Conservation (phyloP, 73 alveolate species). For the Paramecium caudatum region DNA sequence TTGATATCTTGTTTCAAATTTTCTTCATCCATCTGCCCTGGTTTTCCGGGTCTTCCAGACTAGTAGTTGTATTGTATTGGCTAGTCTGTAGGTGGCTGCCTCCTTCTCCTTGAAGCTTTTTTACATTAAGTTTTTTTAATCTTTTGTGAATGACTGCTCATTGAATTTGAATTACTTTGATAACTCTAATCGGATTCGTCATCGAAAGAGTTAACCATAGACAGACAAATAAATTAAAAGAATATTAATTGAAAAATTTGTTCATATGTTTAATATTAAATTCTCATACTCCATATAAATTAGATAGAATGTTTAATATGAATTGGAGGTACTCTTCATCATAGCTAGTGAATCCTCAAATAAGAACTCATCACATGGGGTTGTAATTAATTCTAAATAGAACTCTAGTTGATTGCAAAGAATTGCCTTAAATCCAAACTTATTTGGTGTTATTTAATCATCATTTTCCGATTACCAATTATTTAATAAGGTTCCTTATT, state of each 20-base stretch:
- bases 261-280: too few relatives aligned
- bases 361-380: constrained; percentile 25
- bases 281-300: background rate
- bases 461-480: constrained; percentile 2
- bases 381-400: constrained; percentile 33
- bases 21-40: background rate
- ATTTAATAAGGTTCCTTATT: constrained; percentile 13
- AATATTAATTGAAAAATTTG: too few relatives aligned
- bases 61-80: too few relatives aligned
- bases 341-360: background rate
- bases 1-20: background rate
- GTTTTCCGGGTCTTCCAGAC: constrained; percentile 25
- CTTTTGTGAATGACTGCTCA: too few relatives aligned
- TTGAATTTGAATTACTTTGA: too few relatives aligned
- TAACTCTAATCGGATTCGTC: too few relatives aligned
- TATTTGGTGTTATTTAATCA: background rate
- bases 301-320: background rate
- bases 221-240: too few relatives aligned
- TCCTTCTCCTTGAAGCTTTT: too few relatives aligned
- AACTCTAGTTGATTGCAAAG: background rate
- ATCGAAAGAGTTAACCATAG: too few relatives aligned
- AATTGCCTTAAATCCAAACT: constrained; percentile 23
- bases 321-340: constrained; percentile 24
- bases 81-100: too few relatives aligned
- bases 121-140: too few relatives aligned